Percentiles rank a stretch among this genome's conserved stretches.
phyloP scores from a whole-genome alignment of 257 asterid species.

The Capsicum baccatum region DNA sequence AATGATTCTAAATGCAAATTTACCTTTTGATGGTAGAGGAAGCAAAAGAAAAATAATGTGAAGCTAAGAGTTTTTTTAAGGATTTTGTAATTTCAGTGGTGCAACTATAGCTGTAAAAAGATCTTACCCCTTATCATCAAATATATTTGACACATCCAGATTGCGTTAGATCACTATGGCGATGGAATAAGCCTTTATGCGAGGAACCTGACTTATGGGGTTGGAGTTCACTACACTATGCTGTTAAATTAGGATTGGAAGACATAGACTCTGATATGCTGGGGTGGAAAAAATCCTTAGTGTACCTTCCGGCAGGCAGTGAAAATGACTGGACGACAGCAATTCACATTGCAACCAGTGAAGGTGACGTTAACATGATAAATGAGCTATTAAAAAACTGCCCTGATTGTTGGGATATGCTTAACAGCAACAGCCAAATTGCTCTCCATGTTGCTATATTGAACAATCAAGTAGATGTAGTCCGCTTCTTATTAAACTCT shows the following conservation, averaged over 20 bases:
- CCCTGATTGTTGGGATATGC: conserved; percentile 42
- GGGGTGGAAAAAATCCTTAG: background rate
- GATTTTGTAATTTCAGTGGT: too few relatives aligned
- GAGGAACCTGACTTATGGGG: conserved; percentile 20
- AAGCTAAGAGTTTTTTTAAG: too few relatives aligned
- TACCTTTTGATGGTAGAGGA: too few relatives aligned
- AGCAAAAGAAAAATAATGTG: too few relatives aligned
- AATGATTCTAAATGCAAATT: too few relatives aligned
- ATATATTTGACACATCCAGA: background rate
- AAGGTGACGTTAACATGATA: conserved; percentile 28
- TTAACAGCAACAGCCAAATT: conserved; percentile 21
- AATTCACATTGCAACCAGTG: conserved; percentile 33
- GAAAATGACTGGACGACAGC: conserved; percentile 29
- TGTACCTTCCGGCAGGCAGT: background rate
- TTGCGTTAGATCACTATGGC: background rate
- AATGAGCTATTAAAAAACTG: background rate
- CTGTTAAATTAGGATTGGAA: background rate
- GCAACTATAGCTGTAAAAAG: too few relatives aligned
- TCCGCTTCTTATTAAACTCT: background rate
- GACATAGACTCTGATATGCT: background rate
- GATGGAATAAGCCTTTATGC: background rate
- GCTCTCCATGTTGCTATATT: conserved; percentile 29
- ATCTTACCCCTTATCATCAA: too few relatives aligned
- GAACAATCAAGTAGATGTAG: background rate
- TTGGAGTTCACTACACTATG: background rate